Conservation (phyloP, 306 rosid genomes). For the Pyrus betulifolia region DNA sequence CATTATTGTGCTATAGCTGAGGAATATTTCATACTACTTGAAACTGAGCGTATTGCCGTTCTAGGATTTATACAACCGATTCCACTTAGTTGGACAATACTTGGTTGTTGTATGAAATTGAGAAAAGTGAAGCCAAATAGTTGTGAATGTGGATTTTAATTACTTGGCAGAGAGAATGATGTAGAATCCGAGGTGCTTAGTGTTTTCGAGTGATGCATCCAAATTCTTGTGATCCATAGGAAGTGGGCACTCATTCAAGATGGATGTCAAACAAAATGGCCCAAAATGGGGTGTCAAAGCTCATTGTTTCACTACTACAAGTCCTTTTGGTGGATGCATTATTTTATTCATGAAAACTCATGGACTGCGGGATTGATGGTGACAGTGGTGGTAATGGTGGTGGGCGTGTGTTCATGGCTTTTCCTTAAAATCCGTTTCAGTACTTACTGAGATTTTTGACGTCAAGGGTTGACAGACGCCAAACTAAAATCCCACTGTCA, state of each 20-base stretch:
- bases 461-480: neutral
- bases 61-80: too few species aligned
- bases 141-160: neutral
- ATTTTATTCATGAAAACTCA: neutral
- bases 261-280: neutral
- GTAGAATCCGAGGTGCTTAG: neutral
- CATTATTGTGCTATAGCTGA: too few species aligned
- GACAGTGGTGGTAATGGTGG: neutral
- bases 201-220: neutral
- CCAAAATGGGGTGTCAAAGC: neutral
- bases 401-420: neutral
- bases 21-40: too few species aligned
- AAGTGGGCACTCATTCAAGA: neutral
- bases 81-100: too few species aligned
- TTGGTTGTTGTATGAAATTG: too few species aligned
- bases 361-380: neutral
- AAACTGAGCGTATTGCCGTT: too few species aligned
- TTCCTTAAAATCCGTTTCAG: neutral
- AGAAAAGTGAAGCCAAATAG: neutral
- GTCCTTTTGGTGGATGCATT: neutral
- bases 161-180: neutral
- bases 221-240: neutral
- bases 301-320: neutral
- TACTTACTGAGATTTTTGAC: neutral
- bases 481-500: neutral